Evolutionary conservation across 2,329 filamentous ascomycete species (phyloP).

Genomic region (Cordyceps cicadae): DNA sequence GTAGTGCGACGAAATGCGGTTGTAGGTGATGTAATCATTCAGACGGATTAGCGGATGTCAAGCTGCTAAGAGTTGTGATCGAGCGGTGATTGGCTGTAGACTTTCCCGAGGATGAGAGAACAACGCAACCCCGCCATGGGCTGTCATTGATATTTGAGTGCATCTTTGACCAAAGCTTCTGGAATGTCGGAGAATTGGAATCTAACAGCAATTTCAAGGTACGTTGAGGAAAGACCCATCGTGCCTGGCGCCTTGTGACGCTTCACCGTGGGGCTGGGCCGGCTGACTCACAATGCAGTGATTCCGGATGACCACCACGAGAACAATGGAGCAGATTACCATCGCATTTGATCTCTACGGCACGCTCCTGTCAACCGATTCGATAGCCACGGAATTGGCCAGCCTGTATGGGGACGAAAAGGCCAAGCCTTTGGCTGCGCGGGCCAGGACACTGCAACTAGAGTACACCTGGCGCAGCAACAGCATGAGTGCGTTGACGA

Average conservation of each 20-base stretch:
- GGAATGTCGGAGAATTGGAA: background rate
- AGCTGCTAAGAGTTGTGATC: background rate
- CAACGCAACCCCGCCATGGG: background rate
- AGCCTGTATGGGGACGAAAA: conserved; percentile 49
- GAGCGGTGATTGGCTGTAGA: conserved; percentile 1
- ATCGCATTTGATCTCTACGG: conserved; percentile 72
- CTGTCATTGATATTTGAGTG: background rate
- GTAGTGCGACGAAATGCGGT: background rate
- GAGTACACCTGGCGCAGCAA: conserved; percentile 72
- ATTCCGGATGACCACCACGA: background rate
- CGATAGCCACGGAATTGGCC: conserved; percentile 53
- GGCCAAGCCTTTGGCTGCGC: conserved; percentile 46
- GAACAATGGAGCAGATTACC: conserved; percentile 28
- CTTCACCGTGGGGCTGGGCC: background rate
- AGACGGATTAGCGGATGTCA: conserved; percentile 6
- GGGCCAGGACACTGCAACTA: conserved; percentile 63
- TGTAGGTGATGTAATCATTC: background rate
- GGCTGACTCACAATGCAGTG: conserved; percentile 4
- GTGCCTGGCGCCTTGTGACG: background rate
- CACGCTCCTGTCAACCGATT: conserved; percentile 63
- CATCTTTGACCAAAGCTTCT: background rate
- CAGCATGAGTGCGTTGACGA: conserved; percentile 54
- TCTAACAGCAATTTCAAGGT: background rate
- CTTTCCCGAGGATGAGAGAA: background rate
- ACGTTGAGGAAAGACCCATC: background rate